Conservation (phyloP, 2,329 filamentous ascomycete genomes). For the Penicillium sp. region DNA sequence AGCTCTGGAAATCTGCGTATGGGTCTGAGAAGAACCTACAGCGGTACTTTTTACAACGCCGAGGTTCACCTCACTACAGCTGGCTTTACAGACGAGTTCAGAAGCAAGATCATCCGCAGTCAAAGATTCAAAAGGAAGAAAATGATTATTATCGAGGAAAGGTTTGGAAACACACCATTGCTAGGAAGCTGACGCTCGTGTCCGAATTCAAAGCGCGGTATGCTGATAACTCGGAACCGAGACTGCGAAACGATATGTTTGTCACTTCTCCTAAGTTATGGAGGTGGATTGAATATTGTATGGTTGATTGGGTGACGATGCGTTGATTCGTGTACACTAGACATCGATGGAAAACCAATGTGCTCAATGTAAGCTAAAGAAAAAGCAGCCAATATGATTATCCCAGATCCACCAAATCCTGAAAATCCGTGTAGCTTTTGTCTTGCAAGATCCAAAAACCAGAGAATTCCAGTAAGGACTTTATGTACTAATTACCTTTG, state of each 20-base stretch:
- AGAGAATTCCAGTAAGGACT: not conserved
- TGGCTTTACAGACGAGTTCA: constrained; percentile 12
- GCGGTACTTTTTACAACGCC: constrained; percentile 10
- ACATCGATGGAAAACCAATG: no score
- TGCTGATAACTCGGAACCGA: constrained; percentile 3
- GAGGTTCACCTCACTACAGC: constrained; percentile 11
- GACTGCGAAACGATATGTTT: constrained; percentile 20
- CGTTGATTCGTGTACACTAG: not conserved
- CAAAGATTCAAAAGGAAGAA: constrained; percentile 15
- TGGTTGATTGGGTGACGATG: constrained; percentile 16
- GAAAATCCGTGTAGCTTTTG: no score
- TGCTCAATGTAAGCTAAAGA: no score
- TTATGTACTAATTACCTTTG: not conserved
- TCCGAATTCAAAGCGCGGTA: constrained; percentile 20
- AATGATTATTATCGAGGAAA: constrained; percentile 14
- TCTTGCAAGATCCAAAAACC: no score
- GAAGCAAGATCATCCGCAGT: constrained; percentile 12
- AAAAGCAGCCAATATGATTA: no score
- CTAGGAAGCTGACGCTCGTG: constrained; percentile 18
- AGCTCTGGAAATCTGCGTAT: constrained; percentile 11
- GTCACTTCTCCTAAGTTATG: constrained; percentile 17
- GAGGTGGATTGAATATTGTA: constrained; percentile 20
- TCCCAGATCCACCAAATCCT: no score
- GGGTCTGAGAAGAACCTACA: constrained; percentile 1
- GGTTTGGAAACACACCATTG: constrained; percentile 12